Evolutionary conservation across 2,329 filamentous ascomycete genomes (phyloP).

Genomic region (Ilyonectria destructans): DNA sequence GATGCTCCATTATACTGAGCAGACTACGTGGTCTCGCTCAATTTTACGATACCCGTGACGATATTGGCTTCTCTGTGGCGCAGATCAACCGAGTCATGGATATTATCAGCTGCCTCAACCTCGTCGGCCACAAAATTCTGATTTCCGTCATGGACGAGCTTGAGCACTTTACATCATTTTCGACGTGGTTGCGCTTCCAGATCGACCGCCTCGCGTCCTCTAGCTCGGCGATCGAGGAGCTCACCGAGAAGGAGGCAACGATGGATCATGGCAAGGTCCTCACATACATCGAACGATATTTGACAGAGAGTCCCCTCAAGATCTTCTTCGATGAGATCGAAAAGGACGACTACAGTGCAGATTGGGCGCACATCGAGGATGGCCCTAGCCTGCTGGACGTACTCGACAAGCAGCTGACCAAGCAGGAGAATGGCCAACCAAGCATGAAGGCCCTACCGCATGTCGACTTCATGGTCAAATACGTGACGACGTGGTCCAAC

Average conservation of each 20-base stretch:
- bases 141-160: constrained; percentile 83
- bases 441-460: constrained; percentile 70
- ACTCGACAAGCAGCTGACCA: constrained; percentile 65
- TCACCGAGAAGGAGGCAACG: constrained; percentile 82
- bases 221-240: constrained; percentile 77
- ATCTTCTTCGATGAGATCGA: constrained; percentile 71
- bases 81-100: constrained; percentile 79
- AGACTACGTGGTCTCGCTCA: constrained; percentile 87
- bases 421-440: constrained; percentile 62
- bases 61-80: constrained; percentile 76
- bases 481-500: constrained; percentile 72
- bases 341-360: constrained; percentile 66
- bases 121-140: constrained; percentile 83
- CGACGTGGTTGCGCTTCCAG: constrained; percentile 86
- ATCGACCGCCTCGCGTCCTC: constrained; percentile 82
- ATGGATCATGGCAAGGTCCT: constrained; percentile 83
- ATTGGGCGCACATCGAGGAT: constrained; percentile 62
- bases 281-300: constrained; percentile 82
- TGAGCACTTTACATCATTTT: constrained; percentile 83
- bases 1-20: constrained; percentile 85
- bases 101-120: constrained; percentile 80
- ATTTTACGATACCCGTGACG: constrained; percentile 79
- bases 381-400: constrained; percentile 64
- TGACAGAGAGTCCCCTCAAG: constrained; percentile 77
- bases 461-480: constrained; percentile 75